Conservation (phyloP, 2,329 filamentous ascomycete genomes). For the Trichophyton equinum region DNA sequence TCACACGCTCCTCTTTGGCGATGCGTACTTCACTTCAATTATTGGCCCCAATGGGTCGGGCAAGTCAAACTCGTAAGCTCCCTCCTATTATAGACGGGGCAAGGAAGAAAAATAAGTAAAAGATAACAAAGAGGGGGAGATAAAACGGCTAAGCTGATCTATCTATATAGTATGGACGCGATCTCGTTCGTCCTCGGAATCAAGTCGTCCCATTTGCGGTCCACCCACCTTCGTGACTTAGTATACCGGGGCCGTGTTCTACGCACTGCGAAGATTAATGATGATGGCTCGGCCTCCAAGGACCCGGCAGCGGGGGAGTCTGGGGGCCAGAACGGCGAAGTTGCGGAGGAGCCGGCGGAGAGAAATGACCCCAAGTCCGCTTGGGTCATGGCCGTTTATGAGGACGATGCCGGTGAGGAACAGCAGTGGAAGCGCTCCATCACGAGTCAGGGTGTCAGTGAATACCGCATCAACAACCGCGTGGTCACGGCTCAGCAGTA, state of each 20-base stretch:
- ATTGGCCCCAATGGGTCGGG: conserved; percentile 99
- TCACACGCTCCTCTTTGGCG: conserved; percentile 84
- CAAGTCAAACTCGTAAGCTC: conserved; percentile 84
- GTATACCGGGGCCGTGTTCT: conserved; percentile 92
- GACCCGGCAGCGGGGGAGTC: conserved; percentile 45
- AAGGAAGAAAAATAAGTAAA: neutral
- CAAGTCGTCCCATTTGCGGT: conserved; percentile 95
- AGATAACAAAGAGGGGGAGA: neutral
- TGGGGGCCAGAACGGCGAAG: conserved; percentile 50
- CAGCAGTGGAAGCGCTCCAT: conserved; percentile 94
- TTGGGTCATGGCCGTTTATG: conserved; percentile 99
- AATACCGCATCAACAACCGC: conserved; percentile 93
- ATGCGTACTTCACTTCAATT: conserved; percentile 98
- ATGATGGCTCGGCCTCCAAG: conserved; percentile 61
- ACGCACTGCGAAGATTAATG: conserved; percentile 83
- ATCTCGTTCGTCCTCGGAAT: conserved; percentile 98
- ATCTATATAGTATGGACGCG: conserved; percentile 69
- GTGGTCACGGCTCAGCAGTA: conserved; percentile 82
- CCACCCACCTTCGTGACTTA: conserved; percentile 81
- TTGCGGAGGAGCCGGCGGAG: conserved; percentile 49
- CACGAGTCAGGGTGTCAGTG: conserved; percentile 74
- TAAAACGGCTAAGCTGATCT: conserved; percentile 3
- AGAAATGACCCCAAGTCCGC: conserved; percentile 76
- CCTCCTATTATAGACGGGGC: neutral
- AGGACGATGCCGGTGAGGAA: conserved; percentile 90